Percentiles rank a stretch among this genome's conserved stretches.
Evolutionary conservation across 352 stramenopile species (phyloP).

Genomic region (Blastocystis sp.): DNA sequence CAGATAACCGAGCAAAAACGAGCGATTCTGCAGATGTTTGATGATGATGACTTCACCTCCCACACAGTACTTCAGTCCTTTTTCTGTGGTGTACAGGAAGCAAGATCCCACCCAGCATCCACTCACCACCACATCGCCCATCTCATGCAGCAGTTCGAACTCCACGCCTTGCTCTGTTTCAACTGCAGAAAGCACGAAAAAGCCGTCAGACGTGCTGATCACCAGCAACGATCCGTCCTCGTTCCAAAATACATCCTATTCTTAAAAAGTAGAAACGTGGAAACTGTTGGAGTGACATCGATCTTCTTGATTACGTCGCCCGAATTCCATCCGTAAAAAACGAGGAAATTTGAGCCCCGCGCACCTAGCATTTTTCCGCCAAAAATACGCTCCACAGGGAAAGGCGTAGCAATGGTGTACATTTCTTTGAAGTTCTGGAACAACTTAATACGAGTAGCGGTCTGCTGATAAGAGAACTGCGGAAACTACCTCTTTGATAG

Average conservation of each 20-base stretch:
- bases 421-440: constrained; percentile 99
- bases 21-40: constrained; percentile 80
- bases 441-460: constrained; percentile 86
- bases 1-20: constrained; percentile 96
- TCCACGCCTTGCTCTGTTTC: constrained; percentile 87
- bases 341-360: constrained; percentile 86
- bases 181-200: constrained; percentile 81
- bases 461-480: constrained; percentile 70
- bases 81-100: constrained; percentile 91
- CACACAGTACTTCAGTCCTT: constrained; percentile 96
- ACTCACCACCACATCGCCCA: constrained; percentile 86
- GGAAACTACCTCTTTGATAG: constrained; percentile 3
- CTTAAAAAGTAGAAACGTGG: background rate
- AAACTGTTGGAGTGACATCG: constrained; percentile 76
- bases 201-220: constrained; percentile 85
- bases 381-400: constrained; percentile 89
- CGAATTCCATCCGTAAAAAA: constrained; percentile 99
- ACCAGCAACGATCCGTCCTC: constrained; percentile 89
- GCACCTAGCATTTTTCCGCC: constrained; percentile 87
- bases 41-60: constrained; percentile 97
- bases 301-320: constrained; percentile 93
- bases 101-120: constrained; percentile 98
- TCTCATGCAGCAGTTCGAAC: constrained; percentile 95
- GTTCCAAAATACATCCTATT: constrained; percentile 92
- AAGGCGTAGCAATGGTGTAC: constrained; percentile 84